Percentiles rank a stretch among this genome's conserved stretches.
Conservation (phyloP, 2,329 filamentous ascomycete species). For the Colletotrichum aenigma region DNA sequence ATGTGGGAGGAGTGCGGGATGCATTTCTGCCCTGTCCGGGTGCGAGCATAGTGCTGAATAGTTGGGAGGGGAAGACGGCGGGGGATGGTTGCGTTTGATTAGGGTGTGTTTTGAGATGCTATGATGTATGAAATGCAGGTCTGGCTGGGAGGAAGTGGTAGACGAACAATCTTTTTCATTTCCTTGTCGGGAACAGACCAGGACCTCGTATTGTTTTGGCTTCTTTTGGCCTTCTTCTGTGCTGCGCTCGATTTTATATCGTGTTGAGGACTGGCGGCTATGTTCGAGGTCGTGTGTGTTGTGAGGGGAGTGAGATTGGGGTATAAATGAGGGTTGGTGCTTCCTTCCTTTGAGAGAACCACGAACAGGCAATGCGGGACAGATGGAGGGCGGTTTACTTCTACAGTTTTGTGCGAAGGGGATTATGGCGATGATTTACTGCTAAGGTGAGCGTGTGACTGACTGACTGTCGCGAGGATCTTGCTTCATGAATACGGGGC, state of each 20-base stretch:
- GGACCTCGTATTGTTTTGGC: no score
- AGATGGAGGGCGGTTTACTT: not conserved
- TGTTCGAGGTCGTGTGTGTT: not conserved
- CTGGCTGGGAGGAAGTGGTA: no score
- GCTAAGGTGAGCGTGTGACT: not conserved
- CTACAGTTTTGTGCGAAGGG: not conserved
- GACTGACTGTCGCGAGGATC: not conserved
- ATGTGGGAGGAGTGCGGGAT: no score
- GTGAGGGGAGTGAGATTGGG: not conserved
- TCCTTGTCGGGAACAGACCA: no score
- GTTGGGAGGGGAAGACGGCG: no score
- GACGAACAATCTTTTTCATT: no score
- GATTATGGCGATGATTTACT: not conserved
- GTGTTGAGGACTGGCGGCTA: not conserved
- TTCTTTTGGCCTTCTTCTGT: no score
- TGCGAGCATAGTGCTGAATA: no score
- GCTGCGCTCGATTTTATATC: not conserved
- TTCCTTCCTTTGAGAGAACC: not conserved
- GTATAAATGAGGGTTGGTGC: not conserved
- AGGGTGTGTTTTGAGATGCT: no score
- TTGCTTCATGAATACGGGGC: not conserved
- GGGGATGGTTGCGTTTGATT: no score
- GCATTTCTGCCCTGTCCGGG: no score
- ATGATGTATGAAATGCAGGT: no score
- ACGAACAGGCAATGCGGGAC: not conserved